phyloP scores from a whole-genome alignment of 495 filamentous ascomycete species.

The Cladorrhinum samala region DNA sequence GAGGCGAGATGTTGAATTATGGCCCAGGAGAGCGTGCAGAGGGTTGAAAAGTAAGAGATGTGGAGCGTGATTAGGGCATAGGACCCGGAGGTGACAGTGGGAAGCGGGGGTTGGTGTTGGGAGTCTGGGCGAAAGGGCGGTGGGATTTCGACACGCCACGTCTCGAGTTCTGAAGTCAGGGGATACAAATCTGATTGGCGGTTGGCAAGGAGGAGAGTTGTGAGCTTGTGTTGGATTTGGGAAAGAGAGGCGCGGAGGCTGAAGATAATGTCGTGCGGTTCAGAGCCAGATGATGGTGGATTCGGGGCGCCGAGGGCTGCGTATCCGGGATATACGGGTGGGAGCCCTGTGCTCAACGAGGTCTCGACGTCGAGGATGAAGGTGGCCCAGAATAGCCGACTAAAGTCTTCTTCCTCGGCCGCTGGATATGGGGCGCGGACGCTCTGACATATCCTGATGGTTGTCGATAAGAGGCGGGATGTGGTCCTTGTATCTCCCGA shows the following conservation, averaged over 20 bases:
- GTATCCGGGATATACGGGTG: background rate
- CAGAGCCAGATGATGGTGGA: background rate
- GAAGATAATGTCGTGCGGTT: background rate
- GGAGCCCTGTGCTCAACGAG: background rate
- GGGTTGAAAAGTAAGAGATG: background rate
- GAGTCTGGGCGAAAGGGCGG: too few species aligned
- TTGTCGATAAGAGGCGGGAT: background rate
- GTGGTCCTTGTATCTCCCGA: background rate
- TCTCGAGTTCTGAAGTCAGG: background rate
- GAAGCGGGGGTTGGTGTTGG: background rate
- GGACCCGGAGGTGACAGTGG: background rate
- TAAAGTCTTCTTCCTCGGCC: background rate
- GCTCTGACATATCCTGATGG: background rate
- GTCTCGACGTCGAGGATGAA: conserved; percentile 4
- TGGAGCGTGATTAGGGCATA: background rate
- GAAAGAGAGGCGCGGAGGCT: background rate
- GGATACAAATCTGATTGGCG: too few species aligned
- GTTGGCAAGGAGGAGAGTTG: background rate
- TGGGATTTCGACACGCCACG: too few species aligned
- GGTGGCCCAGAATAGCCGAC: conserved; percentile 1
- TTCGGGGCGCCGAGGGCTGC: background rate
- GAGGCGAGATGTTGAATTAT: too few species aligned
- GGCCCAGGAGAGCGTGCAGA: background rate
- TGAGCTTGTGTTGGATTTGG: background rate
- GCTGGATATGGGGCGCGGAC: background rate